Conservation (phyloP, 805 yeast species). For the Ogataea dorogensis region DNA sequence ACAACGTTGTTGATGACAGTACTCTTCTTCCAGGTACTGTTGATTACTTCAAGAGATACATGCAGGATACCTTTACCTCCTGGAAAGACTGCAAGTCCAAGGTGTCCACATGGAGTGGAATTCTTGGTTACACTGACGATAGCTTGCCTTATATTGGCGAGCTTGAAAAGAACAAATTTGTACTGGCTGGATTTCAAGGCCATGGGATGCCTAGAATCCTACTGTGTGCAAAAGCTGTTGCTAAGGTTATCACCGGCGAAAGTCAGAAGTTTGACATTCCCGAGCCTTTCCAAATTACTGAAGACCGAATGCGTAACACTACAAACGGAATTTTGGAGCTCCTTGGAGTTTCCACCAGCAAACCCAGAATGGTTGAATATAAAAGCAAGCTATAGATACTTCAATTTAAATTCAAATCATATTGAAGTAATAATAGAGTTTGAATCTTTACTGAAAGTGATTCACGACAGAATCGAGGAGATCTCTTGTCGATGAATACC, state of each 20-base stretch:
- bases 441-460: too few relatives aligned
- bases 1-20: conserved; percentile 38
- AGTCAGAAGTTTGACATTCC: conserved; percentile 3
- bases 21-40: conserved; percentile 30
- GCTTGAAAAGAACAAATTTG: conserved; percentile 31
- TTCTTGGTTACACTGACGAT: conserved; percentile 45
- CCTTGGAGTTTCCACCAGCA: too few relatives aligned
- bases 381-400: too few relatives aligned
- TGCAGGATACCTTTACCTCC: conserved; percentile 12
- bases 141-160: conserved; percentile 45
- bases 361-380: too few relatives aligned
- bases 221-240: conserved; percentile 39
- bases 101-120: conserved; percentile 45
- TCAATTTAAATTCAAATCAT: too few relatives aligned
- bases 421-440: too few relatives aligned
- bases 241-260: conserved; percentile 22
- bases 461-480: too few relatives aligned
- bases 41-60: conserved; percentile 32
- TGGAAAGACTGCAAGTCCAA: conserved; percentile 32
- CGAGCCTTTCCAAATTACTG: conserved; percentile 1
- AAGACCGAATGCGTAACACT: not conserved
- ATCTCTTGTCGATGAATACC: too few relatives aligned
- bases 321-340: too few relatives aligned
- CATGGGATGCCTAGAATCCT: conserved; percentile 53
- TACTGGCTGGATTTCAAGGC: conserved; percentile 48